Percentiles rank a stretch among this genome's conserved stretches.
Evolutionary conservation across 2,329 filamentous ascomycete species (phyloP).

Genomic region (Metarhizium rileyi): DNA sequence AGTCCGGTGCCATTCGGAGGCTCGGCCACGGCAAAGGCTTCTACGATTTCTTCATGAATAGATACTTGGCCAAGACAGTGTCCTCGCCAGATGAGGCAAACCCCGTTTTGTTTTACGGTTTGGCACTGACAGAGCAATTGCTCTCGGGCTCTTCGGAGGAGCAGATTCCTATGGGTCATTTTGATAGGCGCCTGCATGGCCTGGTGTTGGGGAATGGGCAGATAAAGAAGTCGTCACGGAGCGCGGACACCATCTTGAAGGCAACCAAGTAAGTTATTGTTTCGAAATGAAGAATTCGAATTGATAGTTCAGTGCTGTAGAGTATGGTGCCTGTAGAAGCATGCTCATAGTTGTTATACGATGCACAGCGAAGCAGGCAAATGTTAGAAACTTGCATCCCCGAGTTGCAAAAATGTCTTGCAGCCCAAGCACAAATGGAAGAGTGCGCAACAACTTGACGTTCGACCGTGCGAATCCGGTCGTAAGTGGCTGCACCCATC

Average conservation of each 20-base stretch:
- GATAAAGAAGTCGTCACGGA: constrained; percentile 25
- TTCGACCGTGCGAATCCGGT: too few species aligned
- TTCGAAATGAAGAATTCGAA: background rate
- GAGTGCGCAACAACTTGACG: too few species aligned
- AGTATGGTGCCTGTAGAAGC: too few species aligned
- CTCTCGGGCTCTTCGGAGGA: constrained; percentile 48
- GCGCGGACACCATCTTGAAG: background rate
- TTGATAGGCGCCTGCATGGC: constrained; percentile 74
- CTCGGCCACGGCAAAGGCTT: constrained; percentile 94
- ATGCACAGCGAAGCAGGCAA: too few species aligned
- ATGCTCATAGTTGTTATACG: too few species aligned
- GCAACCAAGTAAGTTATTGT: background rate
- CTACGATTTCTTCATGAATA: constrained; percentile 86
- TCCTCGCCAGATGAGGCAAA: constrained; percentile 24
- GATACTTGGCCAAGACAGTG: constrained; percentile 46
- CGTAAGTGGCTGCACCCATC: too few species aligned
- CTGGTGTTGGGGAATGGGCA: constrained; percentile 63
- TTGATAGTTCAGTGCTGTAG: too few species aligned
- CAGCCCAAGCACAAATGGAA: too few species aligned
- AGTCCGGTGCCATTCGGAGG: constrained; percentile 51
- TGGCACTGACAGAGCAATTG: constrained; percentile 81
- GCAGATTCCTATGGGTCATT: constrained; percentile 61
- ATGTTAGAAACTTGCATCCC: too few species aligned
- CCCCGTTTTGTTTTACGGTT: constrained; percentile 52
- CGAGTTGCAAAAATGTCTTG: too few species aligned